phyloP scores from a whole-genome alignment of 768 basidiomycete species.

The Lepiota subincarnata region DNA sequence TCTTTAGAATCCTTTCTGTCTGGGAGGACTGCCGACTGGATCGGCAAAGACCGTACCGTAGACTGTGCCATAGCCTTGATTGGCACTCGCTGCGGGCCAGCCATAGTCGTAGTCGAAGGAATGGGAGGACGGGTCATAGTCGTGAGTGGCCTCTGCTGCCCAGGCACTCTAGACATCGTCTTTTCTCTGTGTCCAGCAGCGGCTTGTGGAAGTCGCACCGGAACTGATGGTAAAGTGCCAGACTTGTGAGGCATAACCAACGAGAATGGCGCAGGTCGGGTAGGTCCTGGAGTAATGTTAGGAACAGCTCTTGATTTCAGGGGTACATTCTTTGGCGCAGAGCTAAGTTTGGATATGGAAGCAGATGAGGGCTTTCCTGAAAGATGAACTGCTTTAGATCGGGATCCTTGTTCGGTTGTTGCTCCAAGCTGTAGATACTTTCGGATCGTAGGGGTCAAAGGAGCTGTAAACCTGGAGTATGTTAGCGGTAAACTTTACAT shows the following conservation, averaged over 20 bases:
- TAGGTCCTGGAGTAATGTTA: too few relatives aligned
- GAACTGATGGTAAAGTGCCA: background rate
- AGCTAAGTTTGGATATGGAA: constrained; percentile 8
- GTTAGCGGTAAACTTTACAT: background rate
- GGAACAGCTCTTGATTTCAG: too few relatives aligned
- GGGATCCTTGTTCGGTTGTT: constrained; percentile 14
- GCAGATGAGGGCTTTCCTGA: constrained; percentile 9
- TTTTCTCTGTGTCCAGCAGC: background rate
- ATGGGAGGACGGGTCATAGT: background rate
- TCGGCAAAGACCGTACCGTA: background rate
- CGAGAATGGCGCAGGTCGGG: too few relatives aligned
- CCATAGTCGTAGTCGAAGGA: background rate
- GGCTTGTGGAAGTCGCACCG: background rate
- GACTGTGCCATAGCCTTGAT: background rate
- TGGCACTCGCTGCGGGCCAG: constrained; percentile 9
- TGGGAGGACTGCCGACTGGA: background rate
- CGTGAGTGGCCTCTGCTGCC: background rate
- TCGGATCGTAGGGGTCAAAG: constrained; percentile 70
- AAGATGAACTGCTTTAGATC: constrained; percentile 11
- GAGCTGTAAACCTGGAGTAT: constrained; percentile 57
- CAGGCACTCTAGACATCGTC: background rate
- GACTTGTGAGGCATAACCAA: too few relatives aligned
- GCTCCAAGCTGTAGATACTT: constrained; percentile 64
- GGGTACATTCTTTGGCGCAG: too few relatives aligned
- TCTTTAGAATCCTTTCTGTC: background rate